Percentiles rank a stretch among this genome's conserved stretches.
phyloP scores from a whole-genome alignment of 2,329 filamentous ascomycete genomes.

The Myriosclerotinia duriaeana region DNA sequence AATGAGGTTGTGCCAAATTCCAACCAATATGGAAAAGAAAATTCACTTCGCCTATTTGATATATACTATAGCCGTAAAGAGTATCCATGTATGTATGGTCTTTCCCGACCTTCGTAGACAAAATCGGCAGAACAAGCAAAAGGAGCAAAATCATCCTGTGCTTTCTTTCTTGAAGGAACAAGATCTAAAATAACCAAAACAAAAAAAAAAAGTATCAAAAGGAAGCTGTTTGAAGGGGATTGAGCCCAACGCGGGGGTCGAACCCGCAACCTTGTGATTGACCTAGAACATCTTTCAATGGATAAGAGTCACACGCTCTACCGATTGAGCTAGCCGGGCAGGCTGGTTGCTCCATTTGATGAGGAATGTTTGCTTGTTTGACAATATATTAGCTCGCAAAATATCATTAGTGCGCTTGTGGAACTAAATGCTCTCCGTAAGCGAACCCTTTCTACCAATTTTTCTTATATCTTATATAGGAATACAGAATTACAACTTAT shows the following conservation, averaged over 20 bases:
- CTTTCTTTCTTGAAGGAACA: neutral
- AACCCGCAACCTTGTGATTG: slow-evolving; percentile 48
- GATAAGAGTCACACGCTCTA: slow-evolving; percentile 40
- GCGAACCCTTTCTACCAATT: neutral
- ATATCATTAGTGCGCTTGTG: neutral
- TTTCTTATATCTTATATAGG: neutral
- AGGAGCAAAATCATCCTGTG: neutral
- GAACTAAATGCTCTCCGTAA: neutral
- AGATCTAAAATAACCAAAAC: neutral
- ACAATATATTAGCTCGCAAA: accelerated
- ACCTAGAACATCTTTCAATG: slow-evolving; percentile 12
- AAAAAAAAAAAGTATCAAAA: neutral
- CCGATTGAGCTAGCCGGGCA: slow-evolving; percentile 40
- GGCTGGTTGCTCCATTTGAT: slow-evolving; percentile 19
- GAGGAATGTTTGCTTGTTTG: accelerated
- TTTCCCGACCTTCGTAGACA: neutral
- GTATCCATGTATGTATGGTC: too few species aligned
- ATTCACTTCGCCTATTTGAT: neutral
- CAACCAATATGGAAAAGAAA: neutral
- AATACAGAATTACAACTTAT: accelerated
- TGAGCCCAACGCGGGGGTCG: slow-evolving; percentile 44
- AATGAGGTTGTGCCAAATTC: too few species aligned
- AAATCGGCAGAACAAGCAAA: neutral
- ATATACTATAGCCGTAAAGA: neutral
- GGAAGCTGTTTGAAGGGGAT: slow-evolving; percentile 23